Base-by-base conservation (phyloP, 306 rosid genomes). In the Castanea sativa region DNA sequence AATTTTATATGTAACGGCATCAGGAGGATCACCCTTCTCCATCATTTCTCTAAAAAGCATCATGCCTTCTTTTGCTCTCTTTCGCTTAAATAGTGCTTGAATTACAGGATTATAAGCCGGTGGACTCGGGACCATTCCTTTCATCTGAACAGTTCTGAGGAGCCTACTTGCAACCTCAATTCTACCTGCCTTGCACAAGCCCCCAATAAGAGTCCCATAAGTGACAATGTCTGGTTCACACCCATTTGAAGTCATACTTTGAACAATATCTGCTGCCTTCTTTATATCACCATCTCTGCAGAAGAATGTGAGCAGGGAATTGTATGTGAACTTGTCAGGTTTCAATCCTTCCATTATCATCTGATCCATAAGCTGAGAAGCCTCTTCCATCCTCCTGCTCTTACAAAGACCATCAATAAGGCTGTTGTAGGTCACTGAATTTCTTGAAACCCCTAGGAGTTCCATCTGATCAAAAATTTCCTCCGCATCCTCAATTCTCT, bases 391-490 rank as follows among this genome's bases (percentile, higher is more conserved):
- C 76, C 97, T 87, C 85, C 80, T 81, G 76, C 78, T 83, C 86
- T 86, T 90, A 78, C 96, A 95, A 4, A 95, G 97, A 10, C 98
- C 96, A 70, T 91, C 94, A 55, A 95, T 90, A 75, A 95, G 94
- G 12, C 91, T 88, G 81, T 95, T 95, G 82, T 95, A 95, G 20
- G 94, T 90, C 71, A 92, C 88, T 1, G 97, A 81, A 79, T 88
- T 88, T 87, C 97, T 92, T 1, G 98, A 95, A 81, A 92, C 90
- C 74, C 98, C 99, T 8, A 81, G 88, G 75, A 95, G 87, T 79
- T 95, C 99, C 98, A 95, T 95, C 88, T 89, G 91, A 83, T 95
- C 99, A 79, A 95, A 95, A 77, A 95, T 86, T 76, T 91, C 98
- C 79, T 95, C 98, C 5, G 97, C 98, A 49, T 89, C 96, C 79